phyloP scores from a whole-genome alignment of 2,329 filamentous ascomycete genomes.

The Tolypocladium tropicale region DNA sequence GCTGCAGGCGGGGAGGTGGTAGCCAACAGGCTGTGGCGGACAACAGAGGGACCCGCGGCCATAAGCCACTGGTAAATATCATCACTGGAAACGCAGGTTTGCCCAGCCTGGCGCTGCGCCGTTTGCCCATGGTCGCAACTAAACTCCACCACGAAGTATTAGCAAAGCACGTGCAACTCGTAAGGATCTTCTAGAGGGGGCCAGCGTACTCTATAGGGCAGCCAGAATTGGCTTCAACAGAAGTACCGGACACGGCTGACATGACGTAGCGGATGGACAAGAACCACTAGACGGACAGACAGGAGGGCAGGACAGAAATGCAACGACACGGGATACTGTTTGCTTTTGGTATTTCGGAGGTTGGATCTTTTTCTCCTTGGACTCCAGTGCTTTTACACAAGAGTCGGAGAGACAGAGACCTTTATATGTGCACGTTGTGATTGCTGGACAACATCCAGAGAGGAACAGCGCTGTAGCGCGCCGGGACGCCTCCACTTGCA shows the following conservation, averaged over 20 bases:
- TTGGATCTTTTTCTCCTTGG: no score
- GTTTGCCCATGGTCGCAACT: not conserved
- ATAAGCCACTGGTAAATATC: not conserved
- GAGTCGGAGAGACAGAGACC: no score
- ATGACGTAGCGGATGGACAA: not conserved
- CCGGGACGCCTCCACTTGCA: no score
- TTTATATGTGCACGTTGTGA: not conserved
- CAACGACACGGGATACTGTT: not conserved
- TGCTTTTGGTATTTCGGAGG: not conserved
- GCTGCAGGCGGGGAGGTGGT: not conserved
- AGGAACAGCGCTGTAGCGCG: no score
- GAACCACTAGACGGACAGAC: not conserved
- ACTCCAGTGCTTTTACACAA: no score
- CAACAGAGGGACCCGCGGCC: not conserved
- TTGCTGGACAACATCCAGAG: no score
- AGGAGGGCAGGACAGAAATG: no score
- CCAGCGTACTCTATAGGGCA: not conserved
- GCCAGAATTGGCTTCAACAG: not conserved
- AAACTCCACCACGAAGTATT: not conserved
- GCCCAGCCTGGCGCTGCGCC: not conserved
- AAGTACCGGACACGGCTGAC: not conserved
- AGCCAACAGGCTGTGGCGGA: not conserved
- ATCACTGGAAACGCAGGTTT: not conserved
- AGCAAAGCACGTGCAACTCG: not conserved
- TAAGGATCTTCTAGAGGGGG: not conserved